A percentile compares a stretch with the other conserved stretches of the same genome.
Conservation (phyloP, 148 eudicot genomes). For the Amaranthus hypochondriacus region DNA sequence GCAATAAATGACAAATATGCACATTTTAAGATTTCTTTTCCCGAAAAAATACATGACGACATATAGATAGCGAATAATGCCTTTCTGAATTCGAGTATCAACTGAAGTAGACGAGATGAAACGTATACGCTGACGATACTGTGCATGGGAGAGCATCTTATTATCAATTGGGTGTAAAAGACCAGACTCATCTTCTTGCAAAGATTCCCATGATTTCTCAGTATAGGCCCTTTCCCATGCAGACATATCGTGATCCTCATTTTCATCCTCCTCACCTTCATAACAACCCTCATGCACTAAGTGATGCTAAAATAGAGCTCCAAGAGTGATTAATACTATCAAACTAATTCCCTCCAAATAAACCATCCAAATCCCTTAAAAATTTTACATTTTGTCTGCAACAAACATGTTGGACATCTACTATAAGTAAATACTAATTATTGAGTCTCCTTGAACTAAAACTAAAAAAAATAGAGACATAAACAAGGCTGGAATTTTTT, state of each 20-base stretch:
- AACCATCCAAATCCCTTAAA: too few species aligned
- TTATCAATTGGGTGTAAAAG: slow-evolving; percentile 76
- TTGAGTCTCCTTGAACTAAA: too few species aligned
- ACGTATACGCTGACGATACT: slow-evolving; percentile 66
- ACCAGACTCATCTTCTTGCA: slow-evolving; percentile 93
- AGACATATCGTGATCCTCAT: slow-evolving; percentile 41
- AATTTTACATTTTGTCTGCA: too few species aligned
- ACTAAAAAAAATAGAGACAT: too few species aligned
- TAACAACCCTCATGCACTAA: slow-evolving; percentile 23
- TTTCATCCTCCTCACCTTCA: slow-evolving; percentile 60
- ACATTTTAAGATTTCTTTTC: slow-evolving; percentile 32
- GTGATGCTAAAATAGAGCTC: too few species aligned
- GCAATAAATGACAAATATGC: neutral
- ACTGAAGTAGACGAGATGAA: slow-evolving; percentile 45
- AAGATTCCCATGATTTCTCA: slow-evolving; percentile 84
- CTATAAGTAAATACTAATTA: too few species aligned
- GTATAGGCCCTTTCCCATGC: slow-evolving; percentile 91
- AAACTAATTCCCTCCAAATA: too few species aligned
- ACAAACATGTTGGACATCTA: too few species aligned
- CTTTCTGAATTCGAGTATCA: slow-evolving; percentile 77
- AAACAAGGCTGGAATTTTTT: too few species aligned
- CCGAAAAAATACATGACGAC: slow-evolving; percentile 81
- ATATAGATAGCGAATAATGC: slow-evolving; percentile 80
- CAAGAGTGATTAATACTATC: too few species aligned
- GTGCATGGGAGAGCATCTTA: slow-evolving; percentile 22